These are phyloP conservation scores for Epichloe coenophiala DNA, from an alignment of 2,329 filamentous ascomycete species.

Conservation along the genomic window DNA sequence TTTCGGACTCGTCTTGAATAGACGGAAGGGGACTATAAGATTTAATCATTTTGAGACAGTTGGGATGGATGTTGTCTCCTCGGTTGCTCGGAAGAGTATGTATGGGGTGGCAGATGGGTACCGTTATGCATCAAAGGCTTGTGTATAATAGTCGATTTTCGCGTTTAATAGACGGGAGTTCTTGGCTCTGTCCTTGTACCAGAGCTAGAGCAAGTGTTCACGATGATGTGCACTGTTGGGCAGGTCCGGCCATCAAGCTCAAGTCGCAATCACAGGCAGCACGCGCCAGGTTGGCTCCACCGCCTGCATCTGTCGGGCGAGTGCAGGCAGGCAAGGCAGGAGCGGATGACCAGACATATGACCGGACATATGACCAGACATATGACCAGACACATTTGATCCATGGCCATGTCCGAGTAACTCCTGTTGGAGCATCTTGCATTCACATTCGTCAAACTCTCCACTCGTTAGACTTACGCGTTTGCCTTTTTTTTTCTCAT, in stretches of 20 bases:
- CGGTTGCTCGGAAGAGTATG: constrained; percentile 12
- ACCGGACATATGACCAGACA: too few species aligned
- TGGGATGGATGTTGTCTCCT: constrained; percentile 3
- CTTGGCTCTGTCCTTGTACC: background rate
- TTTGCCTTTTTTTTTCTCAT: background rate
- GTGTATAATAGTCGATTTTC: constrained; percentile 19
- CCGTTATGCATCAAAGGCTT: constrained; percentile 11
- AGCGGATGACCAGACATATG: too few species aligned
- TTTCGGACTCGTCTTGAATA: background rate
- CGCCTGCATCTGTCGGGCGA: background rate
- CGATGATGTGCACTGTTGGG: too few species aligned
- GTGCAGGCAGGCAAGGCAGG: background rate
- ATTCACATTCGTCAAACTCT: background rate
- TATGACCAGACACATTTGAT: too few species aligned
- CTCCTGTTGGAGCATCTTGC: background rate
- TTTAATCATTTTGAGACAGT: background rate
- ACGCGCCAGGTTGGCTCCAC: background rate
- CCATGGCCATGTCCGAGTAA: background rate
- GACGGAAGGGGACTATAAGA: background rate
- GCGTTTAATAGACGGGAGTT: constrained; percentile 7
- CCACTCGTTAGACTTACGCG: background rate
- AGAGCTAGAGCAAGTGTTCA: too few species aligned
- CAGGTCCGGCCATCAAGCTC: too few species aligned
- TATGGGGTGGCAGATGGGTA: constrained; percentile 12
- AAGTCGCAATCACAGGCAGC: too few species aligned